Evolutionary conservation across 805 yeast genomes (phyloP).

Genomic region (Naumovozyma castellii): DNA sequence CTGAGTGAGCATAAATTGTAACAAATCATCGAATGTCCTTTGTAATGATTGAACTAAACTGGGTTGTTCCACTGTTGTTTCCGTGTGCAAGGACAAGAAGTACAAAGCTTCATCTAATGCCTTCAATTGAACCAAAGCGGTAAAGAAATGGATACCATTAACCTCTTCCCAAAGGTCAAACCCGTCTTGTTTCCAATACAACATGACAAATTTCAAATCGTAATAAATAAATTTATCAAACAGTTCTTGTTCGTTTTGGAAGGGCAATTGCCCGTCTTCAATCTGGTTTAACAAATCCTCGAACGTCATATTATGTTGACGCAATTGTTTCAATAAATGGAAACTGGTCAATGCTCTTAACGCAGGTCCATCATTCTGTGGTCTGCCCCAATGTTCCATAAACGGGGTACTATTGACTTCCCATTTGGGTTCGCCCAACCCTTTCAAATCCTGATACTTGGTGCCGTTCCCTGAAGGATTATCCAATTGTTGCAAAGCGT

Average conservation of each 20-base stretch:
- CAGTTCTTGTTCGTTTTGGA: conserved; percentile 29
- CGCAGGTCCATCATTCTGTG: conserved; percentile 93
- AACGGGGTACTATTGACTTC: conserved; percentile 56
- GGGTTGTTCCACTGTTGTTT: too few relatives aligned
- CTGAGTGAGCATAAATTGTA: conserved; percentile 17
- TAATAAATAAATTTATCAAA: conserved; percentile 49
- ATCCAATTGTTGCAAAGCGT: conserved; percentile 49
- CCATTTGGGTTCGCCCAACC: conserved; percentile 89
- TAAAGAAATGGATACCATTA: conserved; percentile 66
- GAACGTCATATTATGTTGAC: conserved; percentile 21
- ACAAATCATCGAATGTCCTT: conserved; percentile 16
- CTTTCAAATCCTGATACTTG: conserved; percentile 37
- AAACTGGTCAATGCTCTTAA: conserved; percentile 59
- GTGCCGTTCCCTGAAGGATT: conserved; percentile 55
- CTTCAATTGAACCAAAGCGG: conserved; percentile 62
- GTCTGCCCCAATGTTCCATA: conserved; percentile 76
- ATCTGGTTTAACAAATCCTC: conserved; percentile 24
- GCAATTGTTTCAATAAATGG: conserved; percentile 41
- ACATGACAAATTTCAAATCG: conserved; percentile 56
- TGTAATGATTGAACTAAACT: too few relatives aligned
- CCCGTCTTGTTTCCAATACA: conserved; percentile 54
- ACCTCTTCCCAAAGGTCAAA: conserved; percentile 94
- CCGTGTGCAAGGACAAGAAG: conserved; percentile 22
- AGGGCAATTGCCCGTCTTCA: conserved; percentile 5
- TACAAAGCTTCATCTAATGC: conserved; percentile 52